A percentile compares a stretch with the other conserved stretches of the same genome.
phyloP scores from a whole-genome alignment of 345 rosid genomes.

The Populus simonii region DNA sequence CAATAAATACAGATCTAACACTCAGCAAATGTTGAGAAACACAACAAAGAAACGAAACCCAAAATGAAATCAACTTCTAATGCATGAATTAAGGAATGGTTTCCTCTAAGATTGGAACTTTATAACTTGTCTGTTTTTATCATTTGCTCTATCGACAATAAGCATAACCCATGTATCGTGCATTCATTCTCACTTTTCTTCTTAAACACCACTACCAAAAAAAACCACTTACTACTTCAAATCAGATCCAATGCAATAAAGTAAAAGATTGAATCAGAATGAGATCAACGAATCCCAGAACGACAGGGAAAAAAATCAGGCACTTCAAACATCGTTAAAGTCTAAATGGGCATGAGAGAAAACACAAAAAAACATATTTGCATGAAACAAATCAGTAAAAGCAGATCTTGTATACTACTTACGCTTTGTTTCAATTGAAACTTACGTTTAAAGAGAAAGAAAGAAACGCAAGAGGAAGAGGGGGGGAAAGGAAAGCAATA shows the following conservation, averaged over 20 bases:
- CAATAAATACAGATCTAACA: slow-evolving; percentile 7
- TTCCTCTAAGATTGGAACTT: not conserved
- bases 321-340: not conserved
- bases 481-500: not conserved
- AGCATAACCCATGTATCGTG: not conserved
- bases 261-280: not conserved
- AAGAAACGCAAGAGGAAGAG: not conserved
- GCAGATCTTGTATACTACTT: not conserved
- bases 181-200: not conserved
- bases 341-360: not conserved
- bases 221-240: not conserved
- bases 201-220: not conserved
- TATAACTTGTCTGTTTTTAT: not conserved
- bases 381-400: not conserved
- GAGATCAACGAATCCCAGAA: not conserved
- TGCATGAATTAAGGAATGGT: not conserved
- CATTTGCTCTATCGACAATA: not conserved
- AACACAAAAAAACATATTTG: not conserved
- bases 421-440: not conserved
- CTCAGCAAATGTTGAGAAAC: not conserved
- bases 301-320: not conserved
- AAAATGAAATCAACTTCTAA: not conserved
- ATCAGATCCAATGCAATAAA: not conserved
- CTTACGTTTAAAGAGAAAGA: not conserved
- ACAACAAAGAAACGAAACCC: not conserved